Evolutionary conservation across 2,329 filamentous ascomycete species (phyloP), one percentile per base, ranked within the genome.

Genomic region (Ilyonectria robusta): DNA sequence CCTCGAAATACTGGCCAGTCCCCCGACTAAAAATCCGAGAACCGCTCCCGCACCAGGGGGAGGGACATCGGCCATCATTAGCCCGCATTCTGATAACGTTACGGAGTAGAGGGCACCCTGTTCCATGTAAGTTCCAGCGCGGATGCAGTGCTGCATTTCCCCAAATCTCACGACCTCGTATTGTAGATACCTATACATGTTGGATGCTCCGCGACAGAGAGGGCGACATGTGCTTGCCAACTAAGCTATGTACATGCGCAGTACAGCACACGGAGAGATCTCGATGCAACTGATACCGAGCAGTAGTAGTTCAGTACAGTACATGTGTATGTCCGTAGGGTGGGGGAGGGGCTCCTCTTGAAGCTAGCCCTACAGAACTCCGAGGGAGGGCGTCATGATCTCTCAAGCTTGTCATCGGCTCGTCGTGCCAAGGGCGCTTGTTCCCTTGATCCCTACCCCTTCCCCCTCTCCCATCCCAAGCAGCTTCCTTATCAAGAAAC

Each of bases 321-420:
- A 33, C 31, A 33, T 33, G 21, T 31, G 33, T 51, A 7, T 31
- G 17, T 33, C 48, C 8, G 17, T 9, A 31, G 26, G 33, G 48
- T 19, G 48, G 48, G 48, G 29, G 48, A 42, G 48, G 48, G 48
- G 44, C 9, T 33, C 48, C 31, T 53, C 17, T 19, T 13, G 6
- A 15, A 53, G 50, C 29, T 53, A 53, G 50, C 50, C 50, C 50
- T 53, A 53, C 50, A 23, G 26, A n/a, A 9, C 11, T 50, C 15
- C 15, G 40, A 42, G 26, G 47, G 47, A 50, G 23, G 47, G 23
- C 26, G 21, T 51, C 47, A 51, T 51, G 47, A 33, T 31, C 26
- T 29, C 48, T n/a, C n/a, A 15, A 42, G 7, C 48, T 51, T 33
- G 26, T 33, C 48, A 9, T 6, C 8, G 9, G 21, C 46, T 48